Percentiles rank a stretch among this genome's conserved stretches.
These are phyloP conservation scores for Trypanosoma mega DNA, from an alignment of 208 protist species.

Conservation along the genomic window DNA sequence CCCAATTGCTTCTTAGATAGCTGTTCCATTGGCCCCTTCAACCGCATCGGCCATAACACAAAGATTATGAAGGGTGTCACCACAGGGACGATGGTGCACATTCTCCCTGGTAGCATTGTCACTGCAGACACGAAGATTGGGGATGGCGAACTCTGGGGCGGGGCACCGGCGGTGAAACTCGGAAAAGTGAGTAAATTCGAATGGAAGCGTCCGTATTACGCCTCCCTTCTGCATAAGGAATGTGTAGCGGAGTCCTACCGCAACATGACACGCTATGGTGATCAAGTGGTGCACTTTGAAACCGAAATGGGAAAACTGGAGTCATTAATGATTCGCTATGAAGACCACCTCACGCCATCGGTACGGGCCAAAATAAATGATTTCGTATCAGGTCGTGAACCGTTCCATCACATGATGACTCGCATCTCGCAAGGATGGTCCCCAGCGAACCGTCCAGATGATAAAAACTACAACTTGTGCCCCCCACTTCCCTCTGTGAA, in stretches of 20 bases:
- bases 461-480: constrained; percentile 63
- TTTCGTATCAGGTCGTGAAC: constrained; percentile 81
- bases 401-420: constrained; percentile 84
- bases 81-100: constrained; percentile 89
- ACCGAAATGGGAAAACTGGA: constrained; percentile 81
- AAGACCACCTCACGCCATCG: constrained; percentile 63
- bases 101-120: constrained; percentile 84
- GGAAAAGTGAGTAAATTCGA: constrained; percentile 89
- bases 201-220: constrained; percentile 82
- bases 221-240: constrained; percentile 73
- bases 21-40: constrained; percentile 87
- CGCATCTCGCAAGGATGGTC: constrained; percentile 86
- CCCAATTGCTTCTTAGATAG: constrained; percentile 86
- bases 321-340: constrained; percentile 76
- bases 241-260: constrained; percentile 74
- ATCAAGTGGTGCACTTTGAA: constrained; percentile 80
- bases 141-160: constrained; percentile 86
- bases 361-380: constrained; percentile 76
- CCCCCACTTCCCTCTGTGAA: constrained; percentile 77
- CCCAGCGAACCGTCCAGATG: constrained; percentile 77
- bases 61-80: constrained; percentile 90
- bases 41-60: constrained; percentile 84
- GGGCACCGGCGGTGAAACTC: constrained; percentile 77
- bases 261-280: constrained; percentile 87
- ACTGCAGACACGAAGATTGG: constrained; percentile 79